Evolutionary conservation across 352 stramenopile species (phyloP), one percentile per base, ranked within the genome.

Genomic region (Globisporangium alternatum): DNA sequence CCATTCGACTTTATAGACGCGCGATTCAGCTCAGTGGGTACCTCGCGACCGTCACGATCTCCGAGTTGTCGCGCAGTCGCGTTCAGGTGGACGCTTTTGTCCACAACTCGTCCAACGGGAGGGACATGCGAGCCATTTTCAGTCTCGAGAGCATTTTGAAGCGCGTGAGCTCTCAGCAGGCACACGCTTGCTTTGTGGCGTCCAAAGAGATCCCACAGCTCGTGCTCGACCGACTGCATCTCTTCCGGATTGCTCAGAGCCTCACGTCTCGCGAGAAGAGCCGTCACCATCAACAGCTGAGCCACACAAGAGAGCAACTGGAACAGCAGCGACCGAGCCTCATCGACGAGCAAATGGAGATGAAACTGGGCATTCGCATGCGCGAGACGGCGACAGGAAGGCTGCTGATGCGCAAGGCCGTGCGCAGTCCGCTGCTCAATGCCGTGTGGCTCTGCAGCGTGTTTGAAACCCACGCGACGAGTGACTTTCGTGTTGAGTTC

Each of bases 41-140:
- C 8, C 60, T 78, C 25, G 71, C 66, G 17, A 91, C 76, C 0
- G 21, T 91, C 28, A 90, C 84, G 9, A 81, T 93, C 2, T 75
- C 76, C 7, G 82, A 93, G 54, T 60, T 90, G 19, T 79, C 77
- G 19, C 80, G 82, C 0, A 76, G 82, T 13, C 77, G 80, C 21
- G 65, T 90, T 15, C 77, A 90, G 58, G 69, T 93, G 5, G 77
- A 93, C 31, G 73, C 73, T 15, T 78, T 82, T 19, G 60, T 90
- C 1, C 82, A 91, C 59, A 62, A 65, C 13, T 69, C 66, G 43
- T 48, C 37, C 10, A 22, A 64, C 47, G 49, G 62, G 9, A 28
- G 66, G 28, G 55, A 60, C 52, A 49, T 81, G 37, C 65, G 58
- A 19, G 25, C 60, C 0, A 54, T 79, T 5, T 78, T 90, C 39